Evolutionary conservation across 2,329 filamentous ascomycete species (phyloP).

Genomic region (Shiraia sp.): DNA sequence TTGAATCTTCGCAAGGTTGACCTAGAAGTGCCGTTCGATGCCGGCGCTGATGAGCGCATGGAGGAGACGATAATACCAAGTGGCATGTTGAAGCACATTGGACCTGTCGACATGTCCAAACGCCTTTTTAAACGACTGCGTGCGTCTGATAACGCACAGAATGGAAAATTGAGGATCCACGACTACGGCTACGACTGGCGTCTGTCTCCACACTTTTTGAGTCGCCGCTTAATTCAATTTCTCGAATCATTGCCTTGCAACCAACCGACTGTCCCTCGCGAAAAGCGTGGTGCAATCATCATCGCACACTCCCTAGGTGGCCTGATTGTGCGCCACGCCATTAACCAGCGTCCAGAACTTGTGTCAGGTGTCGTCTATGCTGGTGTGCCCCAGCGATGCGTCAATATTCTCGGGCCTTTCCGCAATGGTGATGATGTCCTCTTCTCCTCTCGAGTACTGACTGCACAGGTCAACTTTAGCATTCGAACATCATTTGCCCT

Average conservation of each 20-base stretch:
- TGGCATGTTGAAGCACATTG: constrained; percentile 89
- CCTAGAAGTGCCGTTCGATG: constrained; percentile 80
- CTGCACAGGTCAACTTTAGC: constrained; percentile 90
- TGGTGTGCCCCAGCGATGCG: constrained; percentile 80
- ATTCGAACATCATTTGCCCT: constrained; percentile 84
- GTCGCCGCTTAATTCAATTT: constrained; percentile 71
- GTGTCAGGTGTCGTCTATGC: constrained; percentile 86
- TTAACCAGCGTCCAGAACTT: constrained; percentile 82
- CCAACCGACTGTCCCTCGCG: constrained; percentile 54
- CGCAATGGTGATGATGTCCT: constrained; percentile 92
- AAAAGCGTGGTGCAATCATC: constrained; percentile 72
- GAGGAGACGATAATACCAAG: constrained; percentile 80
- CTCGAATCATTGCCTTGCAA: constrained; percentile 78
- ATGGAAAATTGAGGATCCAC: constrained; percentile 75
- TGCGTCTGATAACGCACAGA: constrained; percentile 72
- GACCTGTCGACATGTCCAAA: constrained; percentile 85
- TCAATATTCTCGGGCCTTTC: constrained; percentile 88
- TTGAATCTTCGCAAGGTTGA: constrained; percentile 91
- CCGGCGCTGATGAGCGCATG: constrained; percentile 82
- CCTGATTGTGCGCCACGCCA: constrained; percentile 82
- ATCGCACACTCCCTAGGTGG: constrained; percentile 88
- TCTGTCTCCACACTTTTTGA: constrained; percentile 77
- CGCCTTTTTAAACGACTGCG: constrained; percentile 78
- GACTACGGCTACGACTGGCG: constrained; percentile 97
- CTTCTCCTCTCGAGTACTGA: constrained; percentile 85